Evolutionary conservation across 1,284 basidiomycete genomes (phyloP).

Genomic region (Ustilago lituana): DNA sequence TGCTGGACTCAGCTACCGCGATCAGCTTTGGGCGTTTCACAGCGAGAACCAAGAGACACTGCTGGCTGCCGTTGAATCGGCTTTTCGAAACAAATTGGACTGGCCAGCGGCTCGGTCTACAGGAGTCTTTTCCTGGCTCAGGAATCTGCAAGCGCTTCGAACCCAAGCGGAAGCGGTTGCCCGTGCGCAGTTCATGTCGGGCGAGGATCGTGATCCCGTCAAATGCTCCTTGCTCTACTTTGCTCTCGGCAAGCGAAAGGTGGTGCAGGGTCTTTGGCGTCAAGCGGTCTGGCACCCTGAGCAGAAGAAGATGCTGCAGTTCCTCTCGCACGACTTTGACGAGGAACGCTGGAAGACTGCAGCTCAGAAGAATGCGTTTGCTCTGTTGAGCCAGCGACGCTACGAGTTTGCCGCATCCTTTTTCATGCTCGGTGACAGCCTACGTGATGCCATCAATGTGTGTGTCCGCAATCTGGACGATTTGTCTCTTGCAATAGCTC

Average conservation of each 20-base stretch:
- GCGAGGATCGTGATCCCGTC: slow-evolving; percentile 77
- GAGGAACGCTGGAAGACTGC: slow-evolving; percentile 88
- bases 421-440: slow-evolving; percentile 87
- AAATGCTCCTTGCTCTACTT: slow-evolving; percentile 92
- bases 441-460: slow-evolving; percentile 91
- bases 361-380: slow-evolving; percentile 95
- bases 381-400: slow-evolving; percentile 75
- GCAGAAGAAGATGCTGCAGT: slow-evolving; percentile 87
- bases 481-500: slow-evolving; percentile 85
- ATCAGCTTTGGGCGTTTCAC: slow-evolving; percentile 94
- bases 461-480: slow-evolving; percentile 88
- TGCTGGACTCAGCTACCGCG: slow-evolving; percentile 77
- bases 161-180: slow-evolving; percentile 86
- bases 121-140: slow-evolving; percentile 88
- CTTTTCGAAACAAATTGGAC: slow-evolving; percentile 82
- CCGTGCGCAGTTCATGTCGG: slow-evolving; percentile 85
- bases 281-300: slow-evolving; percentile 95
- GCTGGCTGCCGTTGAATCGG: slow-evolving; percentile 75
- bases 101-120: slow-evolving; percentile 87
- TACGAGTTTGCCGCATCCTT: slow-evolving; percentile 85
- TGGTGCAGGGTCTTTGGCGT: slow-evolving; percentile 93
- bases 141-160: slow-evolving; percentile 72
- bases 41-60: slow-evolving; percentile 89
- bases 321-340: slow-evolving; percentile 89
- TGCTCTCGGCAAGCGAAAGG: slow-evolving; percentile 87